phyloP scores from a whole-genome alignment of 1,284 basidiomycete genomes.

The Wallemia mellicola region DNA sequence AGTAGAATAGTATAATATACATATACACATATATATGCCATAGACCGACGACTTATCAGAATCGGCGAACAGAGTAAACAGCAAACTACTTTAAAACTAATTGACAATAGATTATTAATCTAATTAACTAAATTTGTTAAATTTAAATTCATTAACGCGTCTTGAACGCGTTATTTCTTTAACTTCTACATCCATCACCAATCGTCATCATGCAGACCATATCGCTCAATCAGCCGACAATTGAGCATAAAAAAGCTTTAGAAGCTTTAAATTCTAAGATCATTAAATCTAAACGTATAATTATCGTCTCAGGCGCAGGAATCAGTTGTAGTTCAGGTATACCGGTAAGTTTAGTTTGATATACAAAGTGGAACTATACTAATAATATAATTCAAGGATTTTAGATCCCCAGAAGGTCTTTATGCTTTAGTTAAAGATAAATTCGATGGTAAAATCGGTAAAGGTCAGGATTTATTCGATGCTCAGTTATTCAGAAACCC shows the following conservation, averaged over 20 bases:
- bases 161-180: background rate
- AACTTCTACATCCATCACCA: background rate
- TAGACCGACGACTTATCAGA: too few relatives aligned
- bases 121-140: background rate
- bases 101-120: too few relatives aligned
- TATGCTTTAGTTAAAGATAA: slow-evolving; percentile 60
- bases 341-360: slow-evolving; percentile 27
- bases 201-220: background rate
- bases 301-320: slow-evolving; percentile 67
- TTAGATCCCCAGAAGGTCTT: slow-evolving; percentile 58
- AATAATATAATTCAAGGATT: slow-evolving; percentile 29
- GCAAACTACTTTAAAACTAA: too few relatives aligned
- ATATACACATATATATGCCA: too few relatives aligned
- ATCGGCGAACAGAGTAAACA: too few relatives aligned
- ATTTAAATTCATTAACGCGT: background rate
- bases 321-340: slow-evolving; percentile 80
- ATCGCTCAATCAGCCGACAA: background rate
- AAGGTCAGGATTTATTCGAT: slow-evolving; percentile 70
- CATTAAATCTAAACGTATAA: slow-evolving; percentile 49
- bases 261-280: slow-evolving; percentile 12
- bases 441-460: slow-evolving; percentile 50
- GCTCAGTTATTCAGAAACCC: slow-evolving; percentile 55
- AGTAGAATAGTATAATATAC: too few relatives aligned
- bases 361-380: background rate
- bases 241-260: background rate